Evolutionary conservation across 208 protist genomes (phyloP).

Genomic region (Trypanosomatidae sp.): DNA sequence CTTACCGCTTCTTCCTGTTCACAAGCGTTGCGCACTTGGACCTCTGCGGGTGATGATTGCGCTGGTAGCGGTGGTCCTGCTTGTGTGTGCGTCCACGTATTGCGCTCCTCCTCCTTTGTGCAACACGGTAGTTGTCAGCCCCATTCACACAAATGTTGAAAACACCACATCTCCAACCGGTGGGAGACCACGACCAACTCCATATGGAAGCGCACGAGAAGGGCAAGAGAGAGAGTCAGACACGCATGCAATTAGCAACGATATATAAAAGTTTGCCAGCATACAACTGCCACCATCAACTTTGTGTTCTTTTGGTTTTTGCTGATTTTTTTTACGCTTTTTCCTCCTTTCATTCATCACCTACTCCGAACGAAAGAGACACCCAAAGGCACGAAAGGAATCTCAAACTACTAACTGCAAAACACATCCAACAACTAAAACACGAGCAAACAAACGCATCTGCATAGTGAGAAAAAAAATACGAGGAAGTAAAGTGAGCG

Average conservation of each 20-base stretch:
- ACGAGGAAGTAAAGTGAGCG: neutral
- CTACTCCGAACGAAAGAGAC: neutral
- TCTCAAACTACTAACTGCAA: neutral
- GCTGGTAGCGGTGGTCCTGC: neutral
- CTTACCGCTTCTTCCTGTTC: neutral
- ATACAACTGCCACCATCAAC: constrained; percentile 2
- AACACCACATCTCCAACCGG: neutral
- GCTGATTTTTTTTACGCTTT: neutral
- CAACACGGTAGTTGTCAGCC: neutral
- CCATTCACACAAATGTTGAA: neutral
- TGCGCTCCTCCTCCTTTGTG: neutral
- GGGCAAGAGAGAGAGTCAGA: neutral
- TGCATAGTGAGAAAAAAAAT: neutral
- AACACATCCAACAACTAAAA: neutral
- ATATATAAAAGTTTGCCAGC: constrained; percentile 3
- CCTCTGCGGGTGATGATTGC: neutral
- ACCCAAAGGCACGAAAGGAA: neutral
- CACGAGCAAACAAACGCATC: neutral
- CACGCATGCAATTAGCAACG: neutral
- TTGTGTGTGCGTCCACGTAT: neutral
- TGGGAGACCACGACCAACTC: neutral
- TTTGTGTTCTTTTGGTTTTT: constrained; percentile 8
- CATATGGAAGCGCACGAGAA: neutral
- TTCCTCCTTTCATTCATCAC: neutral
- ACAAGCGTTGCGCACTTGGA: neutral